phyloP scores from a whole-genome alignment of 1,139 yeast genomes.

The Yamadazyma dendronema region DNA sequence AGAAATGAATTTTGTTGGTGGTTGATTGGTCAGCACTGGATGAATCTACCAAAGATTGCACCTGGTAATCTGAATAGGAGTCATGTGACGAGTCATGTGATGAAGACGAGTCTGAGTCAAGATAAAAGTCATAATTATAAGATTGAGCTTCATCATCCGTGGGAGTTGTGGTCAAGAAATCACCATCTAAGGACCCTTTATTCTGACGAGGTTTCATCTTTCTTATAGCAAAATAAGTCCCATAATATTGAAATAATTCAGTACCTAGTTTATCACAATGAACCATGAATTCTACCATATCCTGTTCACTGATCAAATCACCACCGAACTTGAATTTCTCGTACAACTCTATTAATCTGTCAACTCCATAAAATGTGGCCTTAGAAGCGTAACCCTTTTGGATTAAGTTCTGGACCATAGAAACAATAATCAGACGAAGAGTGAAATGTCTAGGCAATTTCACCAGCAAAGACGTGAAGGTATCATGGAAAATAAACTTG shows the following conservation, averaged over 20 bases:
- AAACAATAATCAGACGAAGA: slow-evolving; percentile 39
- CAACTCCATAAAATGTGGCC: slow-evolving; percentile 20
- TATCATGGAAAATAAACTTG: slow-evolving; percentile 45
- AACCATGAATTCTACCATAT: slow-evolving; percentile 60
- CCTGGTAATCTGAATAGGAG: background rate
- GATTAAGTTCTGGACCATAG: slow-evolving; percentile 13
- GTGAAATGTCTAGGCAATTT: slow-evolving; percentile 41
- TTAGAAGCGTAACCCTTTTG: slow-evolving; percentile 9
- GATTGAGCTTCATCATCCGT: background rate
- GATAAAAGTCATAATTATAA: background rate
- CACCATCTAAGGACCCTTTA: background rate
- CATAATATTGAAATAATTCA: slow-evolving; percentile 12
- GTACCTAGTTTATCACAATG: slow-evolving; percentile 23
- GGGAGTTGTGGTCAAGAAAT: background rate
- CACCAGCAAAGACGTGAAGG: slow-evolving; percentile 33
- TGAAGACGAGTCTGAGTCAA: background rate
- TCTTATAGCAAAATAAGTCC: slow-evolving; percentile 14
- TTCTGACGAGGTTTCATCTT: slow-evolving; percentile 5
- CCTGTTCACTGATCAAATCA: slow-evolving; percentile 53
- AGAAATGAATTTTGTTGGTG: no score
- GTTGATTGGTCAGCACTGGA: background rate
- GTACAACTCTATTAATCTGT: slow-evolving; percentile 50
- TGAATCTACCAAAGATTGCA: background rate
- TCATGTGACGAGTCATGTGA: no score
- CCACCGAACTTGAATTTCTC: slow-evolving; percentile 73